Percentiles rank a stretch among this genome's conserved stretches.
Conservation (phyloP, 1,284 basidiomycete species). For the Neotropicomus parvogracilis region DNA sequence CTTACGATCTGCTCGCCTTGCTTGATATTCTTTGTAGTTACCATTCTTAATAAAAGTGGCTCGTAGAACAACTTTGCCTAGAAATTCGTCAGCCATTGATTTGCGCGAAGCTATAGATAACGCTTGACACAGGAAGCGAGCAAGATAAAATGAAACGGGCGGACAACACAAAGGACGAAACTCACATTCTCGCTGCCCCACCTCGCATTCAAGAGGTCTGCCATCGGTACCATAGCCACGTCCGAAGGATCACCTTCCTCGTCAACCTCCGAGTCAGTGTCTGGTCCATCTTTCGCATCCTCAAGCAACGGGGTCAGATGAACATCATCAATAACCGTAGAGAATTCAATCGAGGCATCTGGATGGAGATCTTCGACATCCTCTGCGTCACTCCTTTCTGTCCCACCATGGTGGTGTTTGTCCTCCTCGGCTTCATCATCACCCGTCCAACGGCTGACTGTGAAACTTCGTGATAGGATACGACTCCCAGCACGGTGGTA, state of each 20-base stretch:
- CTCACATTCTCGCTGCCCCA: constrained; percentile 84
- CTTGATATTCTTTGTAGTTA: constrained; percentile 71
- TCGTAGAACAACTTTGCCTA: constrained; percentile 88
- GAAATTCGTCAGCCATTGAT: not conserved
- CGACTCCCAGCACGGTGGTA: constrained; percentile 93
- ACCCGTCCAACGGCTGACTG: constrained; percentile 59
- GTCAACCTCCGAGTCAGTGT: constrained; percentile 55
- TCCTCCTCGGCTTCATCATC: constrained; percentile 28
- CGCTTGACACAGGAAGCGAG: not conserved
- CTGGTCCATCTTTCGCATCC: constrained; percentile 29
- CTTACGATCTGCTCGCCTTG: constrained; percentile 87
- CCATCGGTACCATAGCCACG: constrained; percentile 95
- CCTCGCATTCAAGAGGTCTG: constrained; percentile 90
- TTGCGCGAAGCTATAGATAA: not conserved
- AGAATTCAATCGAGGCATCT: constrained; percentile 36
- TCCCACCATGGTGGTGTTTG: constrained; percentile 22
- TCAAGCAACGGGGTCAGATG: constrained; percentile 24
- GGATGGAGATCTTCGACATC: constrained; percentile 17
- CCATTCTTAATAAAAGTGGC: constrained; percentile 71
- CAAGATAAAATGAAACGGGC: not conserved
- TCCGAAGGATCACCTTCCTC: constrained; percentile 66
- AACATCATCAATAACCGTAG: constrained; percentile 51
- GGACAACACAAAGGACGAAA: not conserved
- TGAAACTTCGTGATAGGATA: constrained; percentile 90
- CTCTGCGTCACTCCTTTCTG: constrained; percentile 29